phyloP scores from a whole-genome alignment of 257 asterid species.

The Solanum arcanum region DNA sequence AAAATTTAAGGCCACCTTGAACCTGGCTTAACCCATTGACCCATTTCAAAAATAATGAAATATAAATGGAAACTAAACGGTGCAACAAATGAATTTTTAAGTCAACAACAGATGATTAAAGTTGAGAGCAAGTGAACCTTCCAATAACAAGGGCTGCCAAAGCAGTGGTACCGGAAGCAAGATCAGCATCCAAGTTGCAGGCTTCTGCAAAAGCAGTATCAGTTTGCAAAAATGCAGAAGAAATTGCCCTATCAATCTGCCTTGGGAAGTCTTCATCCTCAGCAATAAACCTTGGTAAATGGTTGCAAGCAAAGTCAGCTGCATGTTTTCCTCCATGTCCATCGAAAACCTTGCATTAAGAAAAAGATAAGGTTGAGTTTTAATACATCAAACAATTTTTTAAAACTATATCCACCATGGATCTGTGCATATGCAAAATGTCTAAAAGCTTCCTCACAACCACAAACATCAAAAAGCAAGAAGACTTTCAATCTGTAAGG shows the following conservation, averaged over 20 bases:
- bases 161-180: conserved; percentile 99
- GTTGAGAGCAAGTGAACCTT: conserved; percentile 33
- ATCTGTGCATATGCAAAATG: not conserved
- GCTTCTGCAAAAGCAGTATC: conserved; percentile 92
- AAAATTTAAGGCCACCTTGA: not conserved
- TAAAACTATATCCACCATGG: not conserved
- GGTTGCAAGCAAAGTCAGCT: conserved; percentile 82
- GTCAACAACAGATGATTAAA: not conserved
- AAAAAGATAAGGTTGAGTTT: not conserved
- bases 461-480: not conserved
- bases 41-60: not conserved
- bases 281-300: conserved; percentile 68
- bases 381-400: not conserved
- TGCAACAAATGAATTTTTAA: not conserved
- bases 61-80: not conserved
- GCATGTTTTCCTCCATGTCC: conserved; percentile 99
- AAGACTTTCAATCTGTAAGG: not conserved
- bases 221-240: conserved; percentile 78
- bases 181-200: conserved; percentile 63
- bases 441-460: not conserved
- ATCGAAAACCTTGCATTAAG: conserved; percentile 66
- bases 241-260: conserved; percentile 57
- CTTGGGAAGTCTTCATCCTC: conserved; percentile 64
- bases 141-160: conserved; percentile 77
- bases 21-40: not conserved